These are phyloP conservation scores for Penicillium dipodomyicola DNA, from an alignment of 495 filamentous ascomycete genomes.

Conservation along the genomic window DNA sequence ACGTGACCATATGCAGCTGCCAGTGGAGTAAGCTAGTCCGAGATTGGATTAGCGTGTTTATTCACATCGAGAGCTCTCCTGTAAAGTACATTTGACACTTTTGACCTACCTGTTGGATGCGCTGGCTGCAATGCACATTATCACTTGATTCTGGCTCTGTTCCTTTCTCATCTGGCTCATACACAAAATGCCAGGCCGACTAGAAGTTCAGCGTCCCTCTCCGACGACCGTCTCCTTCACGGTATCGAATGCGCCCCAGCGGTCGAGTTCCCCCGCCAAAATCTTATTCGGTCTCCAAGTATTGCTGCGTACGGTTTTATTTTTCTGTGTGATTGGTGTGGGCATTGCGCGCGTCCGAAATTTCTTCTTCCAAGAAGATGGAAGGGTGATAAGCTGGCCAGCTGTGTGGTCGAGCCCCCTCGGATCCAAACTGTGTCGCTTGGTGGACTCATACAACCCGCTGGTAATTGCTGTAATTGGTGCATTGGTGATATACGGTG, in stretches of 20 bases:
- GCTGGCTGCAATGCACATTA: neutral
- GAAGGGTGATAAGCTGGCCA: conserved; percentile 27
- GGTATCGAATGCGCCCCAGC: conserved; percentile 67
- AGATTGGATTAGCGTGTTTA: conserved; percentile 22
- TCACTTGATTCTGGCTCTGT: neutral
- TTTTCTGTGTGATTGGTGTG: conserved; percentile 41
- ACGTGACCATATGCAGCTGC: conserved; percentile 28
- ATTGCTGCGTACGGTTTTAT: conserved; percentile 46
- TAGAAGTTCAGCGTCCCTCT: conserved; percentile 70
- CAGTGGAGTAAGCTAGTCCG: conserved; percentile 11
- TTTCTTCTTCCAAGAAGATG: conserved; percentile 26
- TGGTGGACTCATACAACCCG: conserved; percentile 40
- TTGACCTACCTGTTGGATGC: neutral
- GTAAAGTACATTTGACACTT: conserved; percentile 9
- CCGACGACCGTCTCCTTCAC: conserved; percentile 85
- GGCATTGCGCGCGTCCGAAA: conserved; percentile 39
- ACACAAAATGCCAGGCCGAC: conserved; percentile 45
- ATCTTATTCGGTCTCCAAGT: conserved; percentile 50
- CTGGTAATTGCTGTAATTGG: conserved; percentile 29
- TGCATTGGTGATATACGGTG: conserved; percentile 41
- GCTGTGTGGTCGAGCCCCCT: conserved; percentile 35
- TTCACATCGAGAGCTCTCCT: conserved; percentile 12
- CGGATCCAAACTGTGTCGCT: conserved; percentile 29
- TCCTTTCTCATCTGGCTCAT: neutral
- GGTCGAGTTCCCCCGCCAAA: conserved; percentile 55